Base-by-base conservation (phyloP, 352 stramenopile genomes). In the Elongisporangium senticosum region DNA sequence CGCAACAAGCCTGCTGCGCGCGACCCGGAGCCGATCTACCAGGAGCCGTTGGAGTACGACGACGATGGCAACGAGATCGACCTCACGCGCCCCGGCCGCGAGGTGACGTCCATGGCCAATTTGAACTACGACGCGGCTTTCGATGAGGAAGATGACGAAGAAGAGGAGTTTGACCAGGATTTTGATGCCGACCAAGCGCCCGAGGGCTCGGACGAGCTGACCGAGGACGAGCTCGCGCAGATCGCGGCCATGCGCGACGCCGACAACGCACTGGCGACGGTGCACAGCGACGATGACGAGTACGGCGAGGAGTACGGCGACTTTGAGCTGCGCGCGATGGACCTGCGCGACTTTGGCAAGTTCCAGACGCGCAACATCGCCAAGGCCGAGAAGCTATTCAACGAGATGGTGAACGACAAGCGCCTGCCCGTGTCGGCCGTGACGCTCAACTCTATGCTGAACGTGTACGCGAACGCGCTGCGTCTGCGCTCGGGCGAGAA, bases 381-480 rank as follows among this genome's bases (percentile, higher is more conserved):
- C 52, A 76, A 79, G 49, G 79, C 81, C 23, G 76, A 89, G 60
- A 55, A 62, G n/a, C 69, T 72, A 40, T 89, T 89, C 63, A 55
- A 71, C 17, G 77, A 91, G 54, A 87, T 89, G 73, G 83, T 70
- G 4, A 63, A 70, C 23, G 68, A 81, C 28, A 71, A 77, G 54
- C 26, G 62, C 3, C 19, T 85, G 3, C 40, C 61, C 8, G 62
- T 71, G 48, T 84, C 80, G 13, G 40, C 72, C n/a, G 75, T 83
- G 24, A 83, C 81, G 52, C 72, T 93, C 53, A 93, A 89, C 56
- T 77, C 79, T 4, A 89, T 90, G 82, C 65, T 91, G 19, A 76
- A 73, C 37, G 82, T 91, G 33, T 90, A 90, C 67, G 64, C 79
- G n/a, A 90, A 91, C 61, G 81, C 84, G 14, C 65, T 91, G 53